These are phyloP conservation scores for Halteria grandinella DNA, from an alignment of 73 alveolate genomes.

Conservation along the genomic window DNA sequence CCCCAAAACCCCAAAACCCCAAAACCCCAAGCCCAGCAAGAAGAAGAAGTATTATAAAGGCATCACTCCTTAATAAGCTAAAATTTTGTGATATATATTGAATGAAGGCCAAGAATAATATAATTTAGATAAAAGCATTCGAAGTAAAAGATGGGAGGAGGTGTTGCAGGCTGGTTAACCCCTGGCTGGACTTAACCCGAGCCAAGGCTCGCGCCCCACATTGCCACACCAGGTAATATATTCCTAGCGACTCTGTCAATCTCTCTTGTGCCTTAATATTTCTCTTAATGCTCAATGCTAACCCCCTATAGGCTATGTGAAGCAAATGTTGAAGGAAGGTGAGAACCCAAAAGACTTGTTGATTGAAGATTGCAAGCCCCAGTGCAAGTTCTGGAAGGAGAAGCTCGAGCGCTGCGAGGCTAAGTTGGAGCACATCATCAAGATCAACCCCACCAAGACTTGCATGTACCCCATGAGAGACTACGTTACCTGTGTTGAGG, in stretches of 20 bases:
- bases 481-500: slow-evolving; percentile 80
- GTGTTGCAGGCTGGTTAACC: slow-evolving; percentile 63
- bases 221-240: slow-evolving; percentile 70
- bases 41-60: too few species aligned
- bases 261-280: background rate
- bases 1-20: too few species aligned
- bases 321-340: slow-evolving; percentile 75
- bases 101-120: too few species aligned
- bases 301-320: slow-evolving; percentile 52
- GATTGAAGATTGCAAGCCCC: slow-evolving; percentile 77
- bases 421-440: slow-evolving; percentile 67
- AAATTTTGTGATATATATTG: too few species aligned
- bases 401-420: slow-evolving; percentile 79
- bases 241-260: background rate
- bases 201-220: slow-evolving; percentile 56
- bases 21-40: too few species aligned
- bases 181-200: slow-evolving; percentile 67
- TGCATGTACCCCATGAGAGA: slow-evolving; percentile 83
- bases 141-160: slow-evolving; percentile 57
- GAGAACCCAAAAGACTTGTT: slow-evolving; percentile 75
- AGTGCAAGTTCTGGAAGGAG: slow-evolving; percentile 75
- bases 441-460: slow-evolving; percentile 79
- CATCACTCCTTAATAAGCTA: too few species aligned
- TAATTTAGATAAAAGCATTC: too few species aligned
- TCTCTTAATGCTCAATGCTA: background rate